Percentiles rank a stretch among this genome's conserved stretches.
Evolutionary conservation across 306 rosid genomes (phyloP).

Genomic region (Begonia masoniana): DNA sequence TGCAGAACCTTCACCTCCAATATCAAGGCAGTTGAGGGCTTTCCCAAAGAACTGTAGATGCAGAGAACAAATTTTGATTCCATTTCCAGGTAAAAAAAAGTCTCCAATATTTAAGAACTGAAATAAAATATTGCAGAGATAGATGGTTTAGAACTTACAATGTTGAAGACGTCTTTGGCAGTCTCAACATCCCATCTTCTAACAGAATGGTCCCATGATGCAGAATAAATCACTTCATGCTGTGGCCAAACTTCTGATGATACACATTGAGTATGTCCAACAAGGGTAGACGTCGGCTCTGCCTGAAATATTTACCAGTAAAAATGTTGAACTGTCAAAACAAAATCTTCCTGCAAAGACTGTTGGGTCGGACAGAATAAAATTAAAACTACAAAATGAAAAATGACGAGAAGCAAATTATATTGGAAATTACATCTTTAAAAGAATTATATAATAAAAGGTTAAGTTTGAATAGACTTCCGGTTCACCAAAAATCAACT

Average conservation of each 20-base stretch:
- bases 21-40: conserved; percentile 72
- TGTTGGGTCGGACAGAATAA: too few relatives aligned
- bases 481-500: too few relatives aligned
- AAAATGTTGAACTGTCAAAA: too few relatives aligned
- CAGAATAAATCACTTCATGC: conserved; percentile 60
- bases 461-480: too few relatives aligned
- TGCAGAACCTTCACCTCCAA: conserved; percentile 82
- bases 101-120: conserved; percentile 31
- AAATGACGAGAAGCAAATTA: too few relatives aligned
- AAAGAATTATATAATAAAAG: too few relatives aligned
- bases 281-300: conserved; percentile 60
- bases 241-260: conserved; percentile 77
- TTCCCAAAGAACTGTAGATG: conserved; percentile 52
- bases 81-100: background rate
- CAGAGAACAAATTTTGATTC: conserved; percentile 2
- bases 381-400: too few relatives aligned
- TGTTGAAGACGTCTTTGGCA: conserved; percentile 44
- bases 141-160: too few relatives aligned
- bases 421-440: too few relatives aligned
- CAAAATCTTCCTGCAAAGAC: too few relatives aligned
- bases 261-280: conserved; percentile 79
- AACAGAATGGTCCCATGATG: conserved; percentile 88
- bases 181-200: conserved; percentile 82
- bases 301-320: conserved; percentile 24
- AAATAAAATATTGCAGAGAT: too few relatives aligned